Evolutionary conservation across 371 early-diverging fungal species (phyloP).

Genomic region (Lichtheimia hyalospora): DNA sequence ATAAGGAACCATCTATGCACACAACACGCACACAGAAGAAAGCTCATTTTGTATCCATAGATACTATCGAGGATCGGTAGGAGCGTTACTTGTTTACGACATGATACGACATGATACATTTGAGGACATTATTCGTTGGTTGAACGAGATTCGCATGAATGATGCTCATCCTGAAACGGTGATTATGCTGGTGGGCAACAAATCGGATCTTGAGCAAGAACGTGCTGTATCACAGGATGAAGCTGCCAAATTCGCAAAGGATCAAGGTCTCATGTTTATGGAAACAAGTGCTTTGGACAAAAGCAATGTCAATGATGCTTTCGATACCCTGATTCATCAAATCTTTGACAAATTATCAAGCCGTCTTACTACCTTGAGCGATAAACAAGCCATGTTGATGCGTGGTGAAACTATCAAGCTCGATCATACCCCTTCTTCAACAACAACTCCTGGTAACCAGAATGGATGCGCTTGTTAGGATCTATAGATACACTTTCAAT

Average conservation of each 20-base stretch:
- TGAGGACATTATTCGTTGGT: constrained; percentile 91
- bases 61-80: constrained; percentile 38
- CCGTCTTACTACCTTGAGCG: constrained; percentile 3
- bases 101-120: constrained; percentile 96
- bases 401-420: constrained; percentile 8
- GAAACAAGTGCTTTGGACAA: constrained; percentile 94
- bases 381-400: constrained; percentile 6
- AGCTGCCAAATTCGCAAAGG: constrained; percentile 83
- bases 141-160: constrained; percentile 95
- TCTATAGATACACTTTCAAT: too few relatives aligned
- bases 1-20: too few relatives aligned
- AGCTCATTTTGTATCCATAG: too few relatives aligned
- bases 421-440: neutral
- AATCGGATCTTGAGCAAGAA: constrained; percentile 89
- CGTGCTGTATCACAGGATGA: constrained; percentile 84
- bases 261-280: constrained; percentile 83
- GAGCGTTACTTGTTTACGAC: constrained; percentile 62
- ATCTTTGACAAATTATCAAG: constrained; percentile 5
- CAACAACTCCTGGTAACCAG: neutral
- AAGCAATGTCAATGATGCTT: constrained; percentile 81
- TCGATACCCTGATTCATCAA: constrained; percentile 16
- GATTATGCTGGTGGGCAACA: constrained; percentile 98
- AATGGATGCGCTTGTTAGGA: neutral
- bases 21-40: too few relatives aligned
- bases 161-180: constrained; percentile 92